Percentiles rank a stretch among this genome's conserved stretches.
phyloP scores from a whole-genome alignment of 2,329 filamentous ascomycete genomes.

The Tolypocladium pustulatum region DNA sequence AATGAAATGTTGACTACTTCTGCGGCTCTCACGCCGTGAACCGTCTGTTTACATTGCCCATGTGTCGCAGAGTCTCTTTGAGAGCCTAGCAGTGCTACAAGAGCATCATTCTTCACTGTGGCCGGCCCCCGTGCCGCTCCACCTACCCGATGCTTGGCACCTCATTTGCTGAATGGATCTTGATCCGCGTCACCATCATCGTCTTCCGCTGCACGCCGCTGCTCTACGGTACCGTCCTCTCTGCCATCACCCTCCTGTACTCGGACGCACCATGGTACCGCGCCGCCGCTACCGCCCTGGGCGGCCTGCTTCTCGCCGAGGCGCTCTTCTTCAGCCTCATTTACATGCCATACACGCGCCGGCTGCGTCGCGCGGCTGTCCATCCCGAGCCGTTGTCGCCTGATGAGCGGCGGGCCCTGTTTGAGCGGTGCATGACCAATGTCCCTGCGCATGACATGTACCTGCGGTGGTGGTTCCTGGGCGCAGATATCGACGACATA shows the following conservation, averaged over 20 bases:
- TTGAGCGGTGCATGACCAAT: slow-evolving; percentile 43
- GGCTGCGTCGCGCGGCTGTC: slow-evolving; percentile 25
- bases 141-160: slow-evolving; percentile 24
- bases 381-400: slow-evolving; percentile 31
- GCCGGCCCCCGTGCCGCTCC: background rate
- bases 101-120: background rate
- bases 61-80: background rate
- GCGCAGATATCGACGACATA: slow-evolving; percentile 45
- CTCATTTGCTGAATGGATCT: slow-evolving; percentile 25
- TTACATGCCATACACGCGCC: slow-evolving; percentile 29
- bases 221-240: slow-evolving; percentile 23
- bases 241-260: slow-evolving; percentile 9
- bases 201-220: slow-evolving; percentile 32
- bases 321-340: slow-evolving; percentile 29
- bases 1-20: background rate
- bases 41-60: background rate
- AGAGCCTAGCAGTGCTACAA: background rate
- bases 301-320: slow-evolving; percentile 27
- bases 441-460: slow-evolving; percentile 46
- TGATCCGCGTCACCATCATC: slow-evolving; percentile 34
- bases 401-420: slow-evolving; percentile 41
- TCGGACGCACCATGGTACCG: background rate
- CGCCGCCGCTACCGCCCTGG: slow-evolving; percentile 9
- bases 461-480: slow-evolving; percentile 56
- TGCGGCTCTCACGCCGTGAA: background rate